Base-by-base conservation (phyloP, 257 asterid species). In the Ligustrum vulgare region DNA sequence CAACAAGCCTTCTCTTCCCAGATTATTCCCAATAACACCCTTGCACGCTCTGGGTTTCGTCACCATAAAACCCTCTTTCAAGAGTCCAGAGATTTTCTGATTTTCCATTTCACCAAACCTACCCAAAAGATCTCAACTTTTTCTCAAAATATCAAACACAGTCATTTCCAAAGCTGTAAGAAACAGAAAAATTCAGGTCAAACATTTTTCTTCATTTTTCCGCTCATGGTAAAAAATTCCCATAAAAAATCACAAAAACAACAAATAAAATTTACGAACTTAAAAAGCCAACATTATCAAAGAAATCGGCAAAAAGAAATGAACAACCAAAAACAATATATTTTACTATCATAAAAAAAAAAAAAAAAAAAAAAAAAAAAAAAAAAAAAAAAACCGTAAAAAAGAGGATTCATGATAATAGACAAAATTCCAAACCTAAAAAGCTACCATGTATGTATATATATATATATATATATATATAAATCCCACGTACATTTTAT, bases 21-120 rank as follows among this genome's bases (percentile, higher is more conserved):
- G 66, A 75, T 70, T 62, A 71, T 60, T 80, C 28, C 72, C 87
- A 71, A 32, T 22, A 78, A 82, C 71, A 43, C 35, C 82, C 77
- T 75, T 85, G 56, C 71, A 49, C 80, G 12, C 35, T 77, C 45
- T 39, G 45, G 45, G 45, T 39, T 39, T 39, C 13, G 45, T 39
- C 13, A 39, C 45, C 13, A 39, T 39, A 39, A 39, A 80, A 82
- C 77, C 87, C 69, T 71, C 79, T 71, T 72, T 81, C 79, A 81
- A 86, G 85, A 85, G 81, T 87, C 80, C 83, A n/a, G 82, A 47
- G 12, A 31, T 34, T 75, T 68, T 73, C 78, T 66, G 71, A 75
- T 71, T 78, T 22, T 86, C 89, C 92, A 84, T 87, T 77, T 67
- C 86, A 75, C 12, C 80, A 67, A 83, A 81, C 82, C 75, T 67